Evolutionary conservation across 2,329 filamentous ascomycete genomes (phyloP), one percentile per base, ranked within the genome.

Genomic region (Fusarium pseudoanthophilum): DNA sequence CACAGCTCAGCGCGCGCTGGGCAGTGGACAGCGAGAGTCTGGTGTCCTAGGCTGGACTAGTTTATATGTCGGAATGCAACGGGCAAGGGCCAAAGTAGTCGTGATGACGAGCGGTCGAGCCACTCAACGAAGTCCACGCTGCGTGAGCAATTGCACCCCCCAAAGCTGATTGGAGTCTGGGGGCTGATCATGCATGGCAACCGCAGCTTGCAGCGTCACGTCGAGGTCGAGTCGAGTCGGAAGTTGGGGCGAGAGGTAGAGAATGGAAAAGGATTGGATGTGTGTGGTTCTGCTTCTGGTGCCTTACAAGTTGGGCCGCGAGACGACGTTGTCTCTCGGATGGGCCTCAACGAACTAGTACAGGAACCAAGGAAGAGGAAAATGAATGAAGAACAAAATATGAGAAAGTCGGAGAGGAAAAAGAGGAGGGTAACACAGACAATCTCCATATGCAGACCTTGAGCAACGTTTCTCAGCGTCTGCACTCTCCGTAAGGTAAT

Each of bases 121-220:
- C 77, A 78, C 67, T 78, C 73, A 78, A 74, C 69, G 63, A 64
- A 72, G 77, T 78, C 74, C 77, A 78, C 77, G 77, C 77, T 78
- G 77, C 73, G 74, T 67, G 66, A 69, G 66, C 69, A 73, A 75
- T 75, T 75, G 72, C 74, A 72, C 63, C 72, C 69, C 67, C 75
- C 59, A 64, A 71, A 73, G 66, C 40, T 78, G 77, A 78, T 78
- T 78, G 77, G 77, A 78, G 75, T 67, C 75, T 49, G 63, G 61
- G 61, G 69, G 77, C 73, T 69, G 77, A 76, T 78, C 77, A 78
- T 78, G 77, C 77, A 78, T 78, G 75, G 73, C 77, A 77, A 74
- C 77, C 71, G 70, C 75, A 77, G 73, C 73, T 67, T 67, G 75
- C 75, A 76, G 76, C 77, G 77, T 78, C 67, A 64, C 67, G 59